These are phyloP conservation scores for Auricularia sp. DNA, from an alignment of 768 basidiomycete species.

Conservation along the genomic window DNA sequence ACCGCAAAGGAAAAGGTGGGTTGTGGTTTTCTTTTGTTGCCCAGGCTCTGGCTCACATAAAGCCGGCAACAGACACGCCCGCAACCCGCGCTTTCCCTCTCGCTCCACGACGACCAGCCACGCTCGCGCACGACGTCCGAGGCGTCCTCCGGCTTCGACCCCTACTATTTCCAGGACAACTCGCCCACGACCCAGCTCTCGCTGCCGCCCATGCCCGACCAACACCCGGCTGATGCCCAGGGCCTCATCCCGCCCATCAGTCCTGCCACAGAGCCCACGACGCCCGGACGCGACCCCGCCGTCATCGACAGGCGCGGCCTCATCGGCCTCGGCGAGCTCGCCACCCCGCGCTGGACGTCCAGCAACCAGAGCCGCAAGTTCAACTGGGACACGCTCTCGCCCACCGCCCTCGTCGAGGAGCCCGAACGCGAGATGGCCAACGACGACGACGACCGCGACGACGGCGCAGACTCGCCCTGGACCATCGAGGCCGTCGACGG, in stretches of 20 bases:
- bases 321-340: constrained; percentile 89
- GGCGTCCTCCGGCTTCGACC: constrained; percentile 2
- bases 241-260: neutral
- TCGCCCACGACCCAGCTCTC: constrained; percentile 3
- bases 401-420: constrained; percentile 2
- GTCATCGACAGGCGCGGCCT: constrained; percentile 77
- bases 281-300: constrained; percentile 69
- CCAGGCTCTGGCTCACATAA: neutral
- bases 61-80: neutral
- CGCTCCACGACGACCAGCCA: neutral
- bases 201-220: neutral
- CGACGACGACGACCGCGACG: constrained; percentile 34
- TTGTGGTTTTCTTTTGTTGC: neutral
- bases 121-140: constrained; percentile 1
- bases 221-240: neutral
- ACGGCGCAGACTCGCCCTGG: constrained; percentile 71
- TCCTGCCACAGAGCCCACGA: constrained; percentile 42
- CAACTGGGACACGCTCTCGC: constrained; percentile 1
- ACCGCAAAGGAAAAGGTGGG: neutral
- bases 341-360: constrained; percentile 90
- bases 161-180: constrained; percentile 6
- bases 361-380: constrained; percentile 24
- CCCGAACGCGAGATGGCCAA: constrained; percentile 17
- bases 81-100: neutral
- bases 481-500: constrained; percentile 82